Conservation (phyloP, 2,329 filamentous ascomycete genomes). For the Amphichorda felina region DNA sequence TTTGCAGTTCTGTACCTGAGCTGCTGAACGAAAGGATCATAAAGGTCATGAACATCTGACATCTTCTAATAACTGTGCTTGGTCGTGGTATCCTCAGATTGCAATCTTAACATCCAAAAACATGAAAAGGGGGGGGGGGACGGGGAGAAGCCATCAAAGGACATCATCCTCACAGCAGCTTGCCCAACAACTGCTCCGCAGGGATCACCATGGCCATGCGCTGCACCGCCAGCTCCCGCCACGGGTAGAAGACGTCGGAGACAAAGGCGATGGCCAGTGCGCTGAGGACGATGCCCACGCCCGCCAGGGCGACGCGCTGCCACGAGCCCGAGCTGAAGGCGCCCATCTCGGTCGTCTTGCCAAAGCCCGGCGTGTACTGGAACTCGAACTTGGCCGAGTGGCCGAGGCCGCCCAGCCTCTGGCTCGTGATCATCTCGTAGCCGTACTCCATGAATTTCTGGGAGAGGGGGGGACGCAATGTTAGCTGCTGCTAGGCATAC, state of each 20-base stretch:
- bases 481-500: not conserved
- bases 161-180: not conserved
- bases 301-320: constrained; percentile 13
- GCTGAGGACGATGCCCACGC: constrained; percentile 29
- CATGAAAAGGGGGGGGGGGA: not conserved
- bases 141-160: not conserved
- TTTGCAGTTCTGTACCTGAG: too few relatives aligned
- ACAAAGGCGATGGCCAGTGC: constrained; percentile 18
- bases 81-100: too few relatives aligned
- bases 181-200: not conserved
- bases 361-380: constrained; percentile 49
- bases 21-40: too few relatives aligned
- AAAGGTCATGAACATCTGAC: too few relatives aligned
- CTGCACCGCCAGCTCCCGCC: constrained; percentile 11
- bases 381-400: constrained; percentile 55
- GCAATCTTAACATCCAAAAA: not conserved
- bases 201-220: constrained; percentile 7
- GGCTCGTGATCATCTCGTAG: constrained; percentile 46
- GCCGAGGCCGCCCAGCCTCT: constrained; percentile 48
- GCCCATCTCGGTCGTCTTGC: constrained; percentile 21
- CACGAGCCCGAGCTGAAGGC: constrained; percentile 14
- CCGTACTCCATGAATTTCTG: constrained; percentile 14
- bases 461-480: constrained; percentile 1
- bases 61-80: too few relatives aligned
- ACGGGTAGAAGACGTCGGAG: not conserved